phyloP scores from a whole-genome alignment of 148 eudicot species.

The Vaccinium myrtillus region DNA sequence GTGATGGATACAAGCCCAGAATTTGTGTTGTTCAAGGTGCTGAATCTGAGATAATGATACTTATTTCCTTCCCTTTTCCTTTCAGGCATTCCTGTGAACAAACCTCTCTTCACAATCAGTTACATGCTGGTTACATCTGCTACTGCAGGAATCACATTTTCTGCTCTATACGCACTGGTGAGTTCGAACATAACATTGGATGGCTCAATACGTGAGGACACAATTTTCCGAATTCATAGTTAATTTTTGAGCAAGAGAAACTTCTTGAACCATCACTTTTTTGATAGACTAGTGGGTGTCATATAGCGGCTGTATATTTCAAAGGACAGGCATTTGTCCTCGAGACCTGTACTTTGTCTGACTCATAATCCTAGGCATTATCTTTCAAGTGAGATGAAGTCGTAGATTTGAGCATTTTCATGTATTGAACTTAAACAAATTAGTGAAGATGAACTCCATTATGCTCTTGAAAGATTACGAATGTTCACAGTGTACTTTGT shows the following conservation, averaged over 20 bases:
- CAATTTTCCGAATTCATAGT: neutral
- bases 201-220: neutral
- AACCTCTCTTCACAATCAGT: conserved; percentile 71
- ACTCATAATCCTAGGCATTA: neutral
- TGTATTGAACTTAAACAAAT: neutral
- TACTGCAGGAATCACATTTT: conserved; percentile 67
- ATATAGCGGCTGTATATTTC: neutral
- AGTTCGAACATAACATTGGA: conserved; percentile 22
- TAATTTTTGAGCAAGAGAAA: neutral
- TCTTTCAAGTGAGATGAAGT: neutral
- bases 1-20: neutral
- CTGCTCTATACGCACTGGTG: conserved; percentile 64
- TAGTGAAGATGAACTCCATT: neutral
- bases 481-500: neutral
- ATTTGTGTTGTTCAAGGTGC: neutral
- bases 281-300: neutral
- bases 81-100: conserved; percentile 77
- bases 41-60: neutral
- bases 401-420: neutral
- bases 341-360: neutral
- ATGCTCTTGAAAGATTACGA: neutral
- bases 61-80: conserved; percentile 2
- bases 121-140: conserved; percentile 71
- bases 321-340: neutral
- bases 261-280: too few species aligned